These are phyloP conservation scores for Ogataea degrootiae DNA, from an alignment of 805 yeast species.

Conservation along the genomic window DNA sequence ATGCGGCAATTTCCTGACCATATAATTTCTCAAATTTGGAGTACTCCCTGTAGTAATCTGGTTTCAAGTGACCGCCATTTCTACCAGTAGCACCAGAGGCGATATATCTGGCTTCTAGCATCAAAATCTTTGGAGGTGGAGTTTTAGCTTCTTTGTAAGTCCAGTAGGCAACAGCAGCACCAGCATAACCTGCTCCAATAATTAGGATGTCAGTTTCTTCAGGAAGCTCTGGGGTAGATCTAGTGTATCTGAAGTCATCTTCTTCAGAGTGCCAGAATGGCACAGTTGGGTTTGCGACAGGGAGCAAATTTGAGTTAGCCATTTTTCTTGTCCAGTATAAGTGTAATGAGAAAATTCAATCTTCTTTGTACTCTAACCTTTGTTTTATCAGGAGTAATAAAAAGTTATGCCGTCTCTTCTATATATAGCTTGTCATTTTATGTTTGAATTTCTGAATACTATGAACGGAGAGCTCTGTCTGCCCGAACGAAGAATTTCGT, in stretches of 20 bases:
- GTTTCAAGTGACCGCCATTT: constrained; percentile 47
- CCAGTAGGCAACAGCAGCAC: constrained; percentile 35
- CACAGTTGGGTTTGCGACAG: constrained; percentile 16
- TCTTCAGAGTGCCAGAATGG: constrained; percentile 23
- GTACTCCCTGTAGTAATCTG: constrained; percentile 23
- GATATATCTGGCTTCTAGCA: constrained; percentile 40
- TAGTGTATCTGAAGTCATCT: constrained; percentile 12
- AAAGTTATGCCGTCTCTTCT: no score
- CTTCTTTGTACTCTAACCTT: no score
- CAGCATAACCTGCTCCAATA: constrained; percentile 43
- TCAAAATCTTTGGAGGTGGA: constrained; percentile 9
- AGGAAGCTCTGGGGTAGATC: constrained; percentile 28
- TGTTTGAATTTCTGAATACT: no score
- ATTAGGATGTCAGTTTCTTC: constrained; percentile 34
- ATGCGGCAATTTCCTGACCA: constrained; percentile 31
- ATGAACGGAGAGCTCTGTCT: no score
- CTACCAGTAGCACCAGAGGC: constrained; percentile 42
- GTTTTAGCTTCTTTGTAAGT: constrained; percentile 16
- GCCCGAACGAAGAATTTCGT: no score
- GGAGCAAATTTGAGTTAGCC: constrained; percentile 4
- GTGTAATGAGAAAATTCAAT: no score
- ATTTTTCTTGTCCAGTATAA: background rate
- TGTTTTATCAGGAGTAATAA: no score
- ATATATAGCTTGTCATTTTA: no score
- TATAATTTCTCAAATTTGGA: constrained; percentile 11